Conservation (phyloP, 2,329 filamentous ascomycete species). For the Penicillium corylophilum region DNA sequence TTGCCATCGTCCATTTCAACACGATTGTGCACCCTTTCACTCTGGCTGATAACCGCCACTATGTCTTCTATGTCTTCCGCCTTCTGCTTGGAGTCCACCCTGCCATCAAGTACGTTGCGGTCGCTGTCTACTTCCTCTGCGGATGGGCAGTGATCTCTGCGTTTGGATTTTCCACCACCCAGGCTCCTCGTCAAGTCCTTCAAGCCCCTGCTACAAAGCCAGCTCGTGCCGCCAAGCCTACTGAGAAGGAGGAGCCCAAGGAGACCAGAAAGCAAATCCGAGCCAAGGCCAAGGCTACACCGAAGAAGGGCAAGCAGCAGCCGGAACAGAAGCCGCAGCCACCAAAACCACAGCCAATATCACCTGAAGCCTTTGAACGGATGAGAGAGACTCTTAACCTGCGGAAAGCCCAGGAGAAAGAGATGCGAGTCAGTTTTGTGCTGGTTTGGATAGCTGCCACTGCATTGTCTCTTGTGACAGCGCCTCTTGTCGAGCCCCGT, state of each 20-base stretch:
- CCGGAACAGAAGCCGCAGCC: constrained; percentile 17
- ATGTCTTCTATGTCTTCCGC: constrained; percentile 94
- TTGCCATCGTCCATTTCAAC: constrained; percentile 68
- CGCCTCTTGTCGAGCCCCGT: constrained; percentile 88
- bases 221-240: constrained; percentile 13
- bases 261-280: constrained; percentile 25
- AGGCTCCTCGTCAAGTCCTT: constrained; percentile 21
- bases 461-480: constrained; percentile 75
- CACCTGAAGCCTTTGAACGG: constrained; percentile 29
- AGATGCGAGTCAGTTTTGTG: constrained; percentile 52
- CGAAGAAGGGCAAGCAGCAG: constrained; percentile 19
- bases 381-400: constrained; percentile 31
- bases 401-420: constrained; percentile 31
- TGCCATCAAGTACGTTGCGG: constrained; percentile 64
- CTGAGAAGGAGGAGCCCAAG: constrained; percentile 19
- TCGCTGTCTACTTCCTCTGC: constrained; percentile 68
- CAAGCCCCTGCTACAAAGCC: constrained; percentile 16
- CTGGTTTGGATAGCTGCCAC: constrained; percentile 68
- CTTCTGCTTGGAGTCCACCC: constrained; percentile 69
- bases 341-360: constrained; percentile 20
- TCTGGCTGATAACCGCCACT: constrained; percentile 93
- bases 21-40: constrained; percentile 96
- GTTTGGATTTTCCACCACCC: constrained; percentile 50
- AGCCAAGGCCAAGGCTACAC: constrained; percentile 21
- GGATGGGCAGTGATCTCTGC: constrained; percentile 67